phyloP scores from a whole-genome alignment of 441 rosid species.

The Arabidopsis lyrata region DNA sequence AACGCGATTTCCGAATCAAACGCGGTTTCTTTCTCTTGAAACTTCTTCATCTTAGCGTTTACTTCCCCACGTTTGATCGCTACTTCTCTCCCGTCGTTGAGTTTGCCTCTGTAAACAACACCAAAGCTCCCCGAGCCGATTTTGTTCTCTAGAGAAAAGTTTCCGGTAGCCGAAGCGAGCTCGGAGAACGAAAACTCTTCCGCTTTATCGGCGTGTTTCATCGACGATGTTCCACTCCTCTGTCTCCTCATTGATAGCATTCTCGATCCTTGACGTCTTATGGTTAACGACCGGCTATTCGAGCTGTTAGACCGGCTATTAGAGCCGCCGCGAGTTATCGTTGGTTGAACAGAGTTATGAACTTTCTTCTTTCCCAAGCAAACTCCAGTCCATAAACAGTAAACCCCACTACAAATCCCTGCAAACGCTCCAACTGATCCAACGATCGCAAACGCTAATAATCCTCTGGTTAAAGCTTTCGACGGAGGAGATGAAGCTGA shows the following conservation, averaged over 20 bases:
- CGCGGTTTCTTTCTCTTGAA: conserved; percentile 86
- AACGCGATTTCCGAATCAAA: conserved; percentile 83
- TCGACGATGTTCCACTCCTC: conserved; percentile 76
- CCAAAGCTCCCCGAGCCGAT: conserved; percentile 92
- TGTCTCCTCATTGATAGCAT: conserved; percentile 63
- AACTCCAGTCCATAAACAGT: conserved; percentile 77
- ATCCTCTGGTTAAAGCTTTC: conserved; percentile 52
- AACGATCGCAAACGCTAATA: conserved; percentile 66
- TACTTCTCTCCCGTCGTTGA: conserved; percentile 77
- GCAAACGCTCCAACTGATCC: conserved; percentile 76
- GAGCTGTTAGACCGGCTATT: conserved; percentile 57
- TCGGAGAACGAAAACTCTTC: conserved; percentile 72
- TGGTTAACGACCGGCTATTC: conserved; percentile 53
- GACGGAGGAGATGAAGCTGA: conserved; percentile 44
- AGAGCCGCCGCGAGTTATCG: conserved; percentile 68
- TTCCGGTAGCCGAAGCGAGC: conserved; percentile 75
- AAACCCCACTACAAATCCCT: conserved; percentile 66
- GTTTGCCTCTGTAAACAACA: conserved; percentile 69
- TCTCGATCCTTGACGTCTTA: conserved; percentile 74
- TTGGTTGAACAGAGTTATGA: conserved; percentile 73
- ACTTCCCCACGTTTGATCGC: conserved; percentile 85
- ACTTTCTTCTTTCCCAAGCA: conserved; percentile 68
- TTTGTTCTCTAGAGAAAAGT: conserved; percentile 71
- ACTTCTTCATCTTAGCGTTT: conserved; percentile 55
- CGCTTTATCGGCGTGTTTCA: conserved; percentile 69